A percentile compares a stretch with the other conserved stretches of the same genome.
phyloP scores from a whole-genome alignment of 2,329 filamentous ascomycete species.

The Pestalotiopsis sp. region DNA sequence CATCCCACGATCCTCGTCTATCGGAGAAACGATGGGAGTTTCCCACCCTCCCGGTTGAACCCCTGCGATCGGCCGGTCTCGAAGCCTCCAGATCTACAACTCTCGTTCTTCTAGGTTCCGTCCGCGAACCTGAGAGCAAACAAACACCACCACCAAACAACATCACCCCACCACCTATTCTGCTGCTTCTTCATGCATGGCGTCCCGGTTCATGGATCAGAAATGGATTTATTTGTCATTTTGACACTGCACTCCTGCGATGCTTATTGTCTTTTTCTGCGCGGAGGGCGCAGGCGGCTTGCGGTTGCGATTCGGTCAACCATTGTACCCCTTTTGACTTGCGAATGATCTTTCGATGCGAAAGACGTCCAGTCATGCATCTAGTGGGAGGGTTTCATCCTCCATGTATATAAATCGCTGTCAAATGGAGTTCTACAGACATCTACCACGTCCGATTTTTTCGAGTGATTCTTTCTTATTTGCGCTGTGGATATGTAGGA shows the following conservation, averaged over 20 bases:
- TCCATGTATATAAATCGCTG: too few species aligned
- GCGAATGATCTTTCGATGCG: neutral
- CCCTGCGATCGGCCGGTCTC: too few species aligned
- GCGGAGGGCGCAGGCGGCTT: neutral
- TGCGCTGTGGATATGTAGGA: too few species aligned
- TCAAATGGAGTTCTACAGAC: too few species aligned
- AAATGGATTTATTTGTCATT: neutral
- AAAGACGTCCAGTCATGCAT: neutral
- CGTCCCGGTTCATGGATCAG: neutral
- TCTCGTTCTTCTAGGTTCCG: too few species aligned
- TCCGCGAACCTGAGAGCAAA: too few species aligned
- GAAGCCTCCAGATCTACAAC: too few species aligned
- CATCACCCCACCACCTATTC: neutral
- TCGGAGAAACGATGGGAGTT: neutral
- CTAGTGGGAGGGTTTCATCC: neutral
- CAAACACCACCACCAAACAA: too few species aligned
- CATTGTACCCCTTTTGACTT: neutral
- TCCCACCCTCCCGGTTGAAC: neutral
- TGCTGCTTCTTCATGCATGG: conserved; percentile 7
- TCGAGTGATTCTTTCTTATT: too few species aligned
- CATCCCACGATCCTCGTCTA: neutral
- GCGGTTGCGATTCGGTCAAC: neutral
- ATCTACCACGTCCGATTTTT: too few species aligned
- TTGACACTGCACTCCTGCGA: neutral
- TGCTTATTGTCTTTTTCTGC: neutral